A percentile compares a stretch with the other conserved stretches of the same genome.
These are phyloP conservation scores for Thelonectria olida DNA, from an alignment of 2,329 filamentous ascomycete genomes.

Conservation along the genomic window DNA sequence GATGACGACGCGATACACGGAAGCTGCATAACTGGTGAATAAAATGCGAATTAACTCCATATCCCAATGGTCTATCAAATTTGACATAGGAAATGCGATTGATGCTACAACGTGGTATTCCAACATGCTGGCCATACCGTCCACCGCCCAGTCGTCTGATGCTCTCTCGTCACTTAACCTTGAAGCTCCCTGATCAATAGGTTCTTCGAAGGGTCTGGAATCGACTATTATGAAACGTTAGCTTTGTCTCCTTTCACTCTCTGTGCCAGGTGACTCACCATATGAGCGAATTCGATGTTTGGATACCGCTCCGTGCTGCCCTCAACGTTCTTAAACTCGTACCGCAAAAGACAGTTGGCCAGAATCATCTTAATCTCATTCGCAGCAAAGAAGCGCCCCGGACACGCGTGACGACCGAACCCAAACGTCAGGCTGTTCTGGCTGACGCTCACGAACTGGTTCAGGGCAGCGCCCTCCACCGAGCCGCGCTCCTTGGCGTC, in stretches of 20 bases:
- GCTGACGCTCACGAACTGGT: conserved; percentile 54
- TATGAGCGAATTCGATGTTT: conserved; percentile 13
- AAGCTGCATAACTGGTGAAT: background rate
- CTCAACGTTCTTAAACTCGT: background rate
- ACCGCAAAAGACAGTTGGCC: conserved; percentile 51
- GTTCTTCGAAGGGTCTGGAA: conserved; percentile 3
- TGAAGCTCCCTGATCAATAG: conserved; percentile 2
- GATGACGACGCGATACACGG: too few species aligned
- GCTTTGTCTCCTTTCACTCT: background rate
- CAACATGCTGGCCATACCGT: too few species aligned
- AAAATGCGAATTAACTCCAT: background rate
- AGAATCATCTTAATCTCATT: conserved; percentile 57
- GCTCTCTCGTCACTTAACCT: background rate
- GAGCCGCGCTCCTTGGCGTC: conserved; percentile 22
- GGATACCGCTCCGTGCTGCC: background rate
- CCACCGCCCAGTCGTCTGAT: background rate
- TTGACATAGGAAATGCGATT: background rate
- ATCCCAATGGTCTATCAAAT: background rate
- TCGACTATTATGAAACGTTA: conserved; percentile 3
- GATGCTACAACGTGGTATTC: background rate
- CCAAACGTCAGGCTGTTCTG: conserved; percentile 49
- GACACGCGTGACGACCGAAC: conserved; percentile 52
- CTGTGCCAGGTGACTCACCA: background rate
- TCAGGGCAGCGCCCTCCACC: conserved; percentile 33
- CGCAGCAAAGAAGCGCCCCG: conserved; percentile 55